These are phyloP conservation scores for Clathrospora elynae DNA, from an alignment of 2,329 filamentous ascomycete species.

Conservation along the genomic window DNA sequence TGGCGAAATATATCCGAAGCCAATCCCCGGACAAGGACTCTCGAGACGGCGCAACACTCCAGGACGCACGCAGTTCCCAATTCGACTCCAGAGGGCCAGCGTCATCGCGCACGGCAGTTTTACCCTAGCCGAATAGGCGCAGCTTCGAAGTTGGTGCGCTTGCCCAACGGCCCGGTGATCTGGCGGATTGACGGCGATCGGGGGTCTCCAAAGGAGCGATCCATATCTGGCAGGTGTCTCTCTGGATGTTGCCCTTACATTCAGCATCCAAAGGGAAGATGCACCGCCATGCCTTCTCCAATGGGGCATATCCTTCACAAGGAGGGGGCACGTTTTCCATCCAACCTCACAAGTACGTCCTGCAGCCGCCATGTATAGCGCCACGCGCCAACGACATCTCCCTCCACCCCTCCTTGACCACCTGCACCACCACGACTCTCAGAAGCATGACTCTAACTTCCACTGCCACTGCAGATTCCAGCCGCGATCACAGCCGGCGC, in stretches of 20 bases:
- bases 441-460: conserved; percentile 38
- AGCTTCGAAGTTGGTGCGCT: conserved; percentile 18
- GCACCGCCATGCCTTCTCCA: conserved; percentile 85
- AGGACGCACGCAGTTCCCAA: conserved; percentile 14
- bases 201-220: conserved; percentile 46
- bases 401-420: conserved; percentile 25
- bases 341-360: conserved; percentile 80
- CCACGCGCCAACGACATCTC: conserved; percentile 23
- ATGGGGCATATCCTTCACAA: conserved; percentile 74
- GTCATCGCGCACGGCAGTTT: conserved; percentile 22
- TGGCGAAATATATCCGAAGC: conserved; percentile 42
- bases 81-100: conserved; percentile 11
- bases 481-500: conserved; percentile 75
- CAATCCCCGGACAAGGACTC: conserved; percentile 32
- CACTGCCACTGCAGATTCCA: conserved; percentile 69
- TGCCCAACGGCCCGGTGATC: conserved; percentile 30
- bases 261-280: conserved; percentile 68
- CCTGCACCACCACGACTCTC: conserved; percentile 23
- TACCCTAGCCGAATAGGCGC: conserved; percentile 7
- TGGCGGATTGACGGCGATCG: conserved; percentile 43
- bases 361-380: conserved; percentile 29
- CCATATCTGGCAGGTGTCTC: conserved; percentile 29
- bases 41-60: conserved; percentile 29
- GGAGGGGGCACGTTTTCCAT: conserved; percentile 79
- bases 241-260: conserved; percentile 66